Conservation (phyloP, 2,329 filamentous ascomycete genomes). For the Zymoseptoria tritici region DNA sequence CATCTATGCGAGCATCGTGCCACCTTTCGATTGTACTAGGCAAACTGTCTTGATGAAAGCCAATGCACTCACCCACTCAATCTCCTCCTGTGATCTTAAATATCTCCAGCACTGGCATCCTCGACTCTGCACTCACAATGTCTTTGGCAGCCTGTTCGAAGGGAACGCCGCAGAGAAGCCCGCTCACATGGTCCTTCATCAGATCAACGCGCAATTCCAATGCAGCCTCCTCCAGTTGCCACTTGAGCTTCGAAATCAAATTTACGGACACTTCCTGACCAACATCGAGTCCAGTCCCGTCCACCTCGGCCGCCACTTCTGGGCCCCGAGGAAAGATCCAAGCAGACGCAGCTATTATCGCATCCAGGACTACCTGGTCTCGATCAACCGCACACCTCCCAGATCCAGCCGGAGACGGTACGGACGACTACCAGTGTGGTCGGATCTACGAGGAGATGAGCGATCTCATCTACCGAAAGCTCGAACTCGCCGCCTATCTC, state of each 20-base stretch:
- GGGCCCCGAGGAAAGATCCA: background rate
- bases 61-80: background rate
- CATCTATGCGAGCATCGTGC: no score
- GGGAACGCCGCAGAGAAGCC: background rate
- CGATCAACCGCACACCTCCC: background rate
- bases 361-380: background rate
- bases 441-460: conserved; percentile 2
- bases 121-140: background rate
- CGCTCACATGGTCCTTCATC: background rate
- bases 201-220: background rate
- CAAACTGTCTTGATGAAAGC: background rate
- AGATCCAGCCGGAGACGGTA: background rate
- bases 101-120: background rate
- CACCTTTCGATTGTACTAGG: background rate
- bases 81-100: background rate
- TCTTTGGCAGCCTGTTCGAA: background rate
- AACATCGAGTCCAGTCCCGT: background rate
- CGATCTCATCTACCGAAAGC: conserved; percentile 3
- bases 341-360: background rate
- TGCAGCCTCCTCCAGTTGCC: background rate
- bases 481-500: conserved; percentile 4
- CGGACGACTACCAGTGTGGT: background rate
- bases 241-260: background rate
- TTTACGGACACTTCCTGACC: background rate
- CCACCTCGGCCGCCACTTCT: background rate